Evolutionary conservation across 805 yeast species (phyloP).

Genomic region (Pichia nakasei): DNA sequence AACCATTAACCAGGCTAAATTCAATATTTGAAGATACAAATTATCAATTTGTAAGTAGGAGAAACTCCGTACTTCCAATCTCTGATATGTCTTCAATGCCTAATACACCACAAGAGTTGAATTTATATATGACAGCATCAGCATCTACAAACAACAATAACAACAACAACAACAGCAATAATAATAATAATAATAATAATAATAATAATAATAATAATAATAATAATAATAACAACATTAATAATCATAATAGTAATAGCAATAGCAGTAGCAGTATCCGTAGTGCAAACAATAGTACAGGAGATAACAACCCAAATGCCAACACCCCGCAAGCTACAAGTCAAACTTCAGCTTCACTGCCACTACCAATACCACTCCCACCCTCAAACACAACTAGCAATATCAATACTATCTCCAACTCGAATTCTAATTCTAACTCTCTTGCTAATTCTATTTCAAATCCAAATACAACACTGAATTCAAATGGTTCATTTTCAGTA

Average conservation of each 20-base stretch:
- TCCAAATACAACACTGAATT: not conserved
- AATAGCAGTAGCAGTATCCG: not conserved
- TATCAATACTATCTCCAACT: too few relatives aligned
- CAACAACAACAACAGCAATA: too few relatives aligned
- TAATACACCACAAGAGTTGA: not conserved
- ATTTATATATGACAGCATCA: not conserved
- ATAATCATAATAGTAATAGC: not conserved
- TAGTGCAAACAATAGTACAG: not conserved
- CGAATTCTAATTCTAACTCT: not conserved
- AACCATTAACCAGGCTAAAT: constrained; percentile 8
- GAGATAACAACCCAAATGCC: not conserved
- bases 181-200: not conserved
- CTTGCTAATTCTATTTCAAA: not conserved
- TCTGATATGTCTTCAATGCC: not conserved
- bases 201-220: not conserved
- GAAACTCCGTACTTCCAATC: constrained; percentile 13
- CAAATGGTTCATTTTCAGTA: not conserved
- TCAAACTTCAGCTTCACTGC: too few relatives aligned
- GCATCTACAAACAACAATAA: not conserved
- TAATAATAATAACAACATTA: too few relatives aligned
- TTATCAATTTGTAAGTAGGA: constrained; percentile 12
- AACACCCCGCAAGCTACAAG: too few relatives aligned
- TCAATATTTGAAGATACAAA: constrained; percentile 17
- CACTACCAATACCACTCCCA: too few relatives aligned
- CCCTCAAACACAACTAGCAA: too few relatives aligned